Conservation (phyloP, 768 basidiomycete species). For the Rhodotorula graminis region DNA sequence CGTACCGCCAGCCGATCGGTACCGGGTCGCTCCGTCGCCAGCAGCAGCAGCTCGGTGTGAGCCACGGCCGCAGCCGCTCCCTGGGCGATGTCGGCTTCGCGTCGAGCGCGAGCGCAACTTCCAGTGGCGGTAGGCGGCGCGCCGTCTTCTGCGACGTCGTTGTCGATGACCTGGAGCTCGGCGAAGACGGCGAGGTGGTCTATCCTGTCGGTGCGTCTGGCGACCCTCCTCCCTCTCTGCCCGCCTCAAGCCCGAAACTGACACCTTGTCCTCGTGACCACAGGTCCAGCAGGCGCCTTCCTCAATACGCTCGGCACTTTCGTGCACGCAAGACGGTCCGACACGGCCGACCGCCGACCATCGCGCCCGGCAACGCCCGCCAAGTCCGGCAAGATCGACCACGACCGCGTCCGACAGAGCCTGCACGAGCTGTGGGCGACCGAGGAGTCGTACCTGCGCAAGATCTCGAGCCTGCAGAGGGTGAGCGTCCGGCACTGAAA, state of each 20-base stretch:
- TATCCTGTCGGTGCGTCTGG: slow-evolving; percentile 14
- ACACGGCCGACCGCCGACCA: neutral
- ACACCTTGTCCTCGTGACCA: neutral
- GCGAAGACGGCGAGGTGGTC: neutral
- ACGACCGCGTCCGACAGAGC: slow-evolving; percentile 18
- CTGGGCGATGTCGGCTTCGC: slow-evolving; percentile 3
- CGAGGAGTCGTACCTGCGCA: slow-evolving; percentile 28
- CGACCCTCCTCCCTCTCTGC: neutral
- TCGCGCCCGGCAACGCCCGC: slow-evolving; percentile 14
- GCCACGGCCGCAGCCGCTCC: slow-evolving; percentile 12
- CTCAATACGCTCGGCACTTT: slow-evolving; percentile 24
- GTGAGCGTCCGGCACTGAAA: neutral
- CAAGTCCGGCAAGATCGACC: slow-evolving; percentile 13
- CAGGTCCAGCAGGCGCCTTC: slow-evolving; percentile 16
- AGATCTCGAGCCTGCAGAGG: slow-evolving; percentile 24
- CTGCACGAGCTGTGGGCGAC: slow-evolving; percentile 31
- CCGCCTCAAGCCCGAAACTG: too few relatives aligned
- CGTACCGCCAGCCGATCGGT: slow-evolving; percentile 28
- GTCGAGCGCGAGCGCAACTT: neutral
- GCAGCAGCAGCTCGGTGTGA: neutral
- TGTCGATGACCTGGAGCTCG: slow-evolving; percentile 13
- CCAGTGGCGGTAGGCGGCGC: slow-evolving; percentile 2
- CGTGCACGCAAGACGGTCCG: neutral
- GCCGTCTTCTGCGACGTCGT: slow-evolving; percentile 35
- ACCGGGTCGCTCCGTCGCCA: slow-evolving; percentile 4